Evolutionary conservation across 768 basidiomycete species (phyloP), one percentile per base, ranked within the genome.

Genomic region (Lactifluus pinguis): DNA sequence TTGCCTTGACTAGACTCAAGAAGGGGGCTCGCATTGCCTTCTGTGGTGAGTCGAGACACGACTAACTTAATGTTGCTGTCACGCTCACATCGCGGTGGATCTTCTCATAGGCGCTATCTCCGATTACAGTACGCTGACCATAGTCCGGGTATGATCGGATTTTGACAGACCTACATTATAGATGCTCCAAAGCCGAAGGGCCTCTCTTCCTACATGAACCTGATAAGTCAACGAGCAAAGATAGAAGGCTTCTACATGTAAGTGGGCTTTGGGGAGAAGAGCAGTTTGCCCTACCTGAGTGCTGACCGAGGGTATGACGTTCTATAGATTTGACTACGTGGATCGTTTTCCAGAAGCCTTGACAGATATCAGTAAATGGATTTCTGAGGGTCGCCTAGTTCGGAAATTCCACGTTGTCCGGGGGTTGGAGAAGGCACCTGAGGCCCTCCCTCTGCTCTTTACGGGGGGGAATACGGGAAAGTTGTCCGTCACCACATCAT

Each of bases 161-260:
- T 6, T 15, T 49, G 50, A 21, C 38, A 4, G 38, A 39, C 25
- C 36, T 49, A 41, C 7, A 45, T 34, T 39, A 34, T 66, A 89
- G 87, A 89, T 68, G 69, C 76, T 32, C 58, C 74, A 1, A 80
- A 78, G 61, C 85, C 89, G 1, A 80, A 77, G 61, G 89, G 89
- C 14, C 76, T 95, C 15, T 75, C 80, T 60, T 79, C 80, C 53
- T 92, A 91, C 68, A 64, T 79, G 39, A 83, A 76, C 58, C 74
- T 97, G 57, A 93, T 97, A 65, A 68, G 80, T 0, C 85, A 87
- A 69, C 81, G 92, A 47, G 91, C 89, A 15, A 86, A 77, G 44
- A 83, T 98, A 1, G 77, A 89, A 68, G 95, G 95, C 8, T 97
- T 93, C 74, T 76, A 95, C 66, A 80, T 91, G 85, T 88, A 68